phyloP scores from a whole-genome alignment of 331 rosid species.

The Acacia concinna region DNA sequence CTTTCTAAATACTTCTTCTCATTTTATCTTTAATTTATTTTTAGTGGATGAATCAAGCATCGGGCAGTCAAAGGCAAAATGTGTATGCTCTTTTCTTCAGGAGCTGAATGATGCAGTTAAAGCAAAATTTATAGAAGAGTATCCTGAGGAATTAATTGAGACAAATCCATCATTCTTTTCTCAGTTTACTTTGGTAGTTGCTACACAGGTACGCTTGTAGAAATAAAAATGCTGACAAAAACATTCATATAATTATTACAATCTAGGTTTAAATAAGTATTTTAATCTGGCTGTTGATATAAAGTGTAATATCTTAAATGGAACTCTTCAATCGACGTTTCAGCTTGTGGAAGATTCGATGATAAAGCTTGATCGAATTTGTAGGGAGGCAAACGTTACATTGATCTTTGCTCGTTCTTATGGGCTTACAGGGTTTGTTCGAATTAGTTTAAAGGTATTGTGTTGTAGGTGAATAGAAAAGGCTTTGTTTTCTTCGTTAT shows the following conservation, averaged over 20 bases:
- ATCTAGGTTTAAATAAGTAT: background rate
- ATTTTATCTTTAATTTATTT: constrained; percentile 25
- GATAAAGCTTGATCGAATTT: constrained; percentile 89
- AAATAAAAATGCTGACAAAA: constrained; percentile 19
- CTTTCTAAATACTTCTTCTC: constrained; percentile 29
- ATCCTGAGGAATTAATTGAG: constrained; percentile 76
- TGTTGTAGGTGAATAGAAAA: background rate
- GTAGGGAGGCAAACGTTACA: constrained; percentile 79
- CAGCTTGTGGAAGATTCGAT: constrained; percentile 85
- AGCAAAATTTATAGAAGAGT: constrained; percentile 90
- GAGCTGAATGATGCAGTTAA: constrained; percentile 97
- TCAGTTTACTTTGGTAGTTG: constrained; percentile 87
- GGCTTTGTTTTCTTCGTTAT: background rate
- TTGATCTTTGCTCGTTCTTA: constrained; percentile 91
- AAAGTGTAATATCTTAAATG: constrained; percentile 34
- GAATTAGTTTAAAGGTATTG: constrained; percentile 87
- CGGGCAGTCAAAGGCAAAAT: constrained; percentile 91
- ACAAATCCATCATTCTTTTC: constrained; percentile 86
- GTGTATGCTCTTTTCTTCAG: constrained; percentile 92
- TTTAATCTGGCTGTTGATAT: constrained; percentile 14
- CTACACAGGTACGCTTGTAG: constrained; percentile 75
- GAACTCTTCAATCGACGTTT: constrained; percentile 30
- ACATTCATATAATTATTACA: background rate
- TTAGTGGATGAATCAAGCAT: constrained; percentile 81
- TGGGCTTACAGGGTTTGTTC: constrained; percentile 91